Evolutionary conservation across 306 rosid genomes (phyloP).

Genomic region (Echinosophora koreensis): DNA sequence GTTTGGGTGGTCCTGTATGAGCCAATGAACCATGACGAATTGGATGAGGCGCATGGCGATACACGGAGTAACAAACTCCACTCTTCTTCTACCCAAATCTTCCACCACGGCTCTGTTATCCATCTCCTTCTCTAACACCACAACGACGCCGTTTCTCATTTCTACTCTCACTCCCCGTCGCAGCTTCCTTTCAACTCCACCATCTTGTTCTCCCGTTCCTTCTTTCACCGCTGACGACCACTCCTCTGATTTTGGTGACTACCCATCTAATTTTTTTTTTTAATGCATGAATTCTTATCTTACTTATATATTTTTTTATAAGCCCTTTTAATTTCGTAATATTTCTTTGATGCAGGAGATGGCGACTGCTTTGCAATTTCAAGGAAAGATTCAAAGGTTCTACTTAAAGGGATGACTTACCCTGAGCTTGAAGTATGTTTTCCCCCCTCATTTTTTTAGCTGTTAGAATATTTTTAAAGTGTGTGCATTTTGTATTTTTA

Average conservation of each 20-base stretch:
- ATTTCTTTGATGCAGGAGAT: slow-evolving; percentile 42
- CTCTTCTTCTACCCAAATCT: slow-evolving; percentile 39
- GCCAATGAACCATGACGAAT: slow-evolving; percentile 37
- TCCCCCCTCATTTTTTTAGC: not conserved
- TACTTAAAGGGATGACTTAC: slow-evolving; percentile 87
- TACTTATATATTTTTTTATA: not conserved
- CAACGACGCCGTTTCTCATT: slow-evolving; percentile 41
- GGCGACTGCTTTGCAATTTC: slow-evolving; percentile 39
- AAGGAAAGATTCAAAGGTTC: slow-evolving; percentile 53
- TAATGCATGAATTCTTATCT: not conserved
- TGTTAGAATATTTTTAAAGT: no score
- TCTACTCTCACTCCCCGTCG: slow-evolving; percentile 47
- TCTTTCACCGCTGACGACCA: slow-evolving; percentile 42
- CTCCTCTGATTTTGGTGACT: slow-evolving; percentile 54
- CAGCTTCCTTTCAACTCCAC: slow-evolving; percentile 54
- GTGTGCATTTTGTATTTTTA: not conserved
- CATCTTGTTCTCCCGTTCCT: slow-evolving; percentile 44
- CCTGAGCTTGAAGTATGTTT: slow-evolving; percentile 70
- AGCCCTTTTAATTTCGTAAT: not conserved
- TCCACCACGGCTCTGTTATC: slow-evolving; percentile 34
- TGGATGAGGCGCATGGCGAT: slow-evolving; percentile 67
- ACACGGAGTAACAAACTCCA: slow-evolving; percentile 37
- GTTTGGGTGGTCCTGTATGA: not conserved
- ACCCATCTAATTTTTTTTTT: not conserved
- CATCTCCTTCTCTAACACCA: slow-evolving; percentile 43